Conservation (phyloP, 129 eudicot species). For the Ambrosia artemisiifolia region DNA sequence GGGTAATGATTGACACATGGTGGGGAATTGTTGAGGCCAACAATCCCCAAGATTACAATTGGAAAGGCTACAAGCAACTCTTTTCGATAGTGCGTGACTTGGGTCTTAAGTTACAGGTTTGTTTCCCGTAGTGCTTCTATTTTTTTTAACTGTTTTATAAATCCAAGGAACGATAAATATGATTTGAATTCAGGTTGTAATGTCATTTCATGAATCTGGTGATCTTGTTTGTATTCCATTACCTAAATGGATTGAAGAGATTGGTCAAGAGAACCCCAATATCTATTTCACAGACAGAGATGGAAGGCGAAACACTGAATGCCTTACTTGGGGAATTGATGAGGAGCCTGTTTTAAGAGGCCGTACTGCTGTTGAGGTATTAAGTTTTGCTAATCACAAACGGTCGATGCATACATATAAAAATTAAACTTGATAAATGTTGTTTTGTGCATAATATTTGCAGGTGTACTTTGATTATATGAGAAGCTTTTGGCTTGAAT, state of each 20-base stretch:
- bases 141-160: neutral
- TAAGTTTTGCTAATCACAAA: neutral
- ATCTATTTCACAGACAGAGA: conserved; percentile 73
- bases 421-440: neutral
- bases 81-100: conserved; percentile 65
- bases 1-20: conserved; percentile 95
- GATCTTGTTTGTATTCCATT: conserved; percentile 82
- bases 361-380: conserved; percentile 88
- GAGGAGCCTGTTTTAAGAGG: conserved; percentile 77
- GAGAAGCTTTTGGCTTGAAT: conserved; percentile 77
- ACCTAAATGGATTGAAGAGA: conserved; percentile 73
- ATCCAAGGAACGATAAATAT: neutral
- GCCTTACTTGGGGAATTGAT: conserved; percentile 91
- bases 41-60: conserved; percentile 63
- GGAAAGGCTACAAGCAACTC: conserved; percentile 75
- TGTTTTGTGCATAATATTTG: conserved; percentile 15
- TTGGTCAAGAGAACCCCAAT: conserved; percentile 74
- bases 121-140: neutral
- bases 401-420: neutral
- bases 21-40: conserved; percentile 89
- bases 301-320: conserved; percentile 77
- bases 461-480: conserved; percentile 85
- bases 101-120: conserved; percentile 68
- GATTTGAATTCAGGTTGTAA: conserved; percentile 59
- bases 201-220: conserved; percentile 95